Base-by-base conservation (phyloP, 345 rosid genomes). In the Triadica sebifera region DNA sequence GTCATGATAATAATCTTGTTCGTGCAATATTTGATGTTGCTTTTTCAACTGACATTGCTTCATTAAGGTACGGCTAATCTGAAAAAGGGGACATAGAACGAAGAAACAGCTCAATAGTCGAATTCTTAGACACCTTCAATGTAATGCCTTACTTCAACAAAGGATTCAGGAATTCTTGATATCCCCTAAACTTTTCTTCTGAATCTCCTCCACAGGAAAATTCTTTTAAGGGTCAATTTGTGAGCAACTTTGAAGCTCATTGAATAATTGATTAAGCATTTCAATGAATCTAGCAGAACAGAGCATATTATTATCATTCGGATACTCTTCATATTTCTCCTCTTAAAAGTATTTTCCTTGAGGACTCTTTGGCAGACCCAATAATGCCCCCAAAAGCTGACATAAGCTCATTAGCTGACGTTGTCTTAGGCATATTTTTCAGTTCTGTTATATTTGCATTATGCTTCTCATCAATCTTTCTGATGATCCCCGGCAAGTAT, bases 321-420 rank as follows among this genome's bases (percentile, higher is more conserved):
- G 80, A n/a, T 60, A 83, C 22, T 87, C 89, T 1, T 84, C 81
- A 51, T 76, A 87, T 12, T n/a, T 89, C 89, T 4, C 88, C 84
- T 70, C 83, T 78, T 15, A 85, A 8, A 3, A 89, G 75, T 11
- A 83, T 65, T 29, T 81, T 87, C 15, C 76, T 22, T 6, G 87
- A 70, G 0, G 84, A 86, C 9, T 87, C 88, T 13, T 81, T 89
- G 2, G 68, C 86, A 0, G 81, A 78, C 11, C 83, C 84, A 51
- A 85, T 56, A 45, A 89, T 83, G 10, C 78, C 60, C 85, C 83
- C 79, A n/a, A 89, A 82, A 1, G 84, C 22, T 15, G 82, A 64
- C 78, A 85, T 66, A 10, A 85, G 87, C 29, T 87, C 89, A 0
- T 81, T 47, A 12, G 50, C 17, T 0, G 85, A 53, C 25, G 77